A percentile compares a stretch with the other conserved stretches of the same genome.
These are phyloP conservation scores for Sechiopsis laciniata DNA, from an alignment of 306 rosid species.

Conservation along the genomic window DNA sequence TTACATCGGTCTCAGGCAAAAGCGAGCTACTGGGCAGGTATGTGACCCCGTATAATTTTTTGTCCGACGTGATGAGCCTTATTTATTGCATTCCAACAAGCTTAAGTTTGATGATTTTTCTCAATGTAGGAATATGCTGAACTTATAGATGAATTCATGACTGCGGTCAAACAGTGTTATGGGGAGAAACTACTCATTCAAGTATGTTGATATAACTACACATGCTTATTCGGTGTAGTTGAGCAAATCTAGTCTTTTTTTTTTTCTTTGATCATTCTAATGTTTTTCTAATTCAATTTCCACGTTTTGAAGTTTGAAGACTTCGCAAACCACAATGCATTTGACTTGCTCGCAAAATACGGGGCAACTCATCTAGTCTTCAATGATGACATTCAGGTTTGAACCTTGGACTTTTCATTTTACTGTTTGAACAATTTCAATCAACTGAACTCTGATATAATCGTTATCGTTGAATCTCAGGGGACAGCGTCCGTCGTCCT, in stretches of 20 bases:
- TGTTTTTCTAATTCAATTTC: slow-evolving; percentile 25
- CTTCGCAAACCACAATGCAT: slow-evolving; percentile 98
- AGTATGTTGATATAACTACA: slow-evolving; percentile 31
- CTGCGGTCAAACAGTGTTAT: slow-evolving; percentile 73
- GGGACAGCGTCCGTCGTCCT: slow-evolving; percentile 99
- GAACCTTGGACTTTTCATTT: slow-evolving; percentile 15
- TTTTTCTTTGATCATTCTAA: slow-evolving; percentile 3
- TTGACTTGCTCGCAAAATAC: slow-evolving; percentile 76
- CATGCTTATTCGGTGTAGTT: slow-evolving; percentile 7
- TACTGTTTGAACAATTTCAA: slow-evolving; percentile 10
- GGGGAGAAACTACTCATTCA: slow-evolving; percentile 89
- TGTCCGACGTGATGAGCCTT: not conserved
- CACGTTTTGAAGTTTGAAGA: slow-evolving; percentile 74
- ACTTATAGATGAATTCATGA: slow-evolving; percentile 81
- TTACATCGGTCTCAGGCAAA: slow-evolving; percentile 89
- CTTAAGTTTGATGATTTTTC: slow-evolving; percentile 17
- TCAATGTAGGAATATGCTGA: slow-evolving; percentile 72
- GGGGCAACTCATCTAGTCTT: slow-evolving; percentile 91
- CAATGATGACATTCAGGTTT: slow-evolving; percentile 90
- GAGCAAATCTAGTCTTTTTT: not conserved
- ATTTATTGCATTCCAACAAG: slow-evolving; percentile 6
- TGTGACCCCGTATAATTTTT: not conserved
- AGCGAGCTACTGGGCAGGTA: slow-evolving; percentile 88
- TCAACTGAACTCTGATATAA: slow-evolving; percentile 8
- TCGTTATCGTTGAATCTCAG: slow-evolving; percentile 36